phyloP scores from a whole-genome alignment of 169 alveolate genomes.

The Cryptosporidium ubiquitum region DNA sequence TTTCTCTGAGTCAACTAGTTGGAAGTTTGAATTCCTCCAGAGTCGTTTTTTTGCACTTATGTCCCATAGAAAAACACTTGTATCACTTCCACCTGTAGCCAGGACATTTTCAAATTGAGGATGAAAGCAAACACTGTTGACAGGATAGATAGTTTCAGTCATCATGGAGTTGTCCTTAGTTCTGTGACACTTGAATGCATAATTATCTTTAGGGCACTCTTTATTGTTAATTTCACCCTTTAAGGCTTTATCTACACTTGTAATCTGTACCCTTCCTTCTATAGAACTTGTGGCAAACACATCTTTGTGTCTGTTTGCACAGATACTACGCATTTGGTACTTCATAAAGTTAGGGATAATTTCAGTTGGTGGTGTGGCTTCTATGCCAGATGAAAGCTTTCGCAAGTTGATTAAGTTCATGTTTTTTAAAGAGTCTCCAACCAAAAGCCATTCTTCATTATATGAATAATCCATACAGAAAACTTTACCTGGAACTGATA shows the following conservation, averaged over 20 bases:
- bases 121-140: constrained; percentile 48
- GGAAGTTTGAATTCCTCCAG: constrained; percentile 64
- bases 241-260: constrained; percentile 28
- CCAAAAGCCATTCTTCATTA: constrained; percentile 45
- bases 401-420: constrained; percentile 51
- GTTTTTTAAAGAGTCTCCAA: constrained; percentile 60
- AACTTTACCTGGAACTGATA: constrained; percentile 38
- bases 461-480: constrained; percentile 58
- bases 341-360: constrained; percentile 57
- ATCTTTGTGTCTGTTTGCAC: constrained; percentile 63
- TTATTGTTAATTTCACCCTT: constrained; percentile 36
- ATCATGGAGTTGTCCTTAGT: constrained; percentile 40
- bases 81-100: constrained; percentile 73
- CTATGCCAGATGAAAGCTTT: constrained; percentile 37
- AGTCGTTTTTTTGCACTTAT: constrained; percentile 68
- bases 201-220: constrained; percentile 51
- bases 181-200: constrained; percentile 74
- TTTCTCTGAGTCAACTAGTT: constrained; percentile 26
- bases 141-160: constrained; percentile 67
- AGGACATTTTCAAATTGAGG: constrained; percentile 18
- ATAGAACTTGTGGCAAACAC: constrained; percentile 69
- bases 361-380: background rate
- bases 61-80: constrained; percentile 62
- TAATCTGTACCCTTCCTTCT: constrained; percentile 70
- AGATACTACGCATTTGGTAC: constrained; percentile 48